Percentiles rank a stretch among this genome's conserved stretches.
phyloP scores from a whole-genome alignment of 352 stramenopile species.

The Sclerospora graminicola region DNA sequence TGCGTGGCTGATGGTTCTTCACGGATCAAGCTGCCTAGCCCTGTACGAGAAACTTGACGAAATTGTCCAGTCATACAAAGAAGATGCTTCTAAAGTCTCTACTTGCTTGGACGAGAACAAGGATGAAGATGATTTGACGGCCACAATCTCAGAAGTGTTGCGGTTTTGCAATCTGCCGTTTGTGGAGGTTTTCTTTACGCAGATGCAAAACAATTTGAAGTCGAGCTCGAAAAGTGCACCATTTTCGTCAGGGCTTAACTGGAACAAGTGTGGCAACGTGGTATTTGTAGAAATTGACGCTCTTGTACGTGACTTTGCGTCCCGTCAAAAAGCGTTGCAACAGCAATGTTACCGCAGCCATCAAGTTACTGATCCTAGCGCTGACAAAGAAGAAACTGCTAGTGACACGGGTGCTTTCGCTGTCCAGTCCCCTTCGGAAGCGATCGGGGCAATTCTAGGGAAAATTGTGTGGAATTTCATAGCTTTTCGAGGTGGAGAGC shows the following conservation, averaged over 20 bases:
- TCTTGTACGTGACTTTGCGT: slow-evolving; percentile 66
- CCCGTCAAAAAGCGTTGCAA: slow-evolving; percentile 37
- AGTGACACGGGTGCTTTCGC: slow-evolving; percentile 6
- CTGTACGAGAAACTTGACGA: slow-evolving; percentile 80
- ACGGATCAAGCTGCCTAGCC: slow-evolving; percentile 58
- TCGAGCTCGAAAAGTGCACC: slow-evolving; percentile 2
- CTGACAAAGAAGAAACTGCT: slow-evolving; percentile 12
- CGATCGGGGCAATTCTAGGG: slow-evolving; percentile 45
- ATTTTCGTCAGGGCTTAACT: slow-evolving; percentile 35
- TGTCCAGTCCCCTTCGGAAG: slow-evolving; percentile 26
- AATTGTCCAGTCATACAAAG: slow-evolving; percentile 56
- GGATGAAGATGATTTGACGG: slow-evolving; percentile 45
- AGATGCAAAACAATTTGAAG: slow-evolving; percentile 18
- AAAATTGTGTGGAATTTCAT: slow-evolving; percentile 75
- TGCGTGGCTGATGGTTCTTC: slow-evolving; percentile 56
- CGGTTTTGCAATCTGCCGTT: slow-evolving; percentile 73
- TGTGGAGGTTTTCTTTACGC: slow-evolving; percentile 64
- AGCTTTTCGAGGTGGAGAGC: slow-evolving; percentile 66
- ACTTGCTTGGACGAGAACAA: slow-evolving; percentile 2
- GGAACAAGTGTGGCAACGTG: slow-evolving; percentile 76
- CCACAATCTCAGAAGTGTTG: slow-evolving; percentile 46
- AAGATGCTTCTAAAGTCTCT: slow-evolving; percentile 8
- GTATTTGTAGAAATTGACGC: slow-evolving; percentile 77
- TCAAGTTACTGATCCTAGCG: slow-evolving; percentile 9
- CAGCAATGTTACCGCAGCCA: slow-evolving; percentile 12